These are phyloP conservation scores for Infundibulicybe gibba DNA, from an alignment of 768 basidiomycete genomes.

Conservation along the genomic window DNA sequence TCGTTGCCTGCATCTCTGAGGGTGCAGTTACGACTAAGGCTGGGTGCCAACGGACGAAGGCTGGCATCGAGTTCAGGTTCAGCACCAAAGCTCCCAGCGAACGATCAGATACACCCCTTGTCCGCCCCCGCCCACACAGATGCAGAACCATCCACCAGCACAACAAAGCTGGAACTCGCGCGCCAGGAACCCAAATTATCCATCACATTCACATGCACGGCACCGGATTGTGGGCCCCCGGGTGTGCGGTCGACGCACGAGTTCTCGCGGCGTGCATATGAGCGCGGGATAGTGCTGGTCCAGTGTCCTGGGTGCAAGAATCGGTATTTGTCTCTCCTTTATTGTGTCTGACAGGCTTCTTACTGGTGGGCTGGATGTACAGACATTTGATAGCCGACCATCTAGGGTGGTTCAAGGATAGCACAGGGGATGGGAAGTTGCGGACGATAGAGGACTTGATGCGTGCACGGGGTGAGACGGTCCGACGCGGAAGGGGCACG, in stretches of 20 bases:
- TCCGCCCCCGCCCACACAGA: background rate
- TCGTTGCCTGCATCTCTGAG: background rate
- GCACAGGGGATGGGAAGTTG: slow-evolving; percentile 65
- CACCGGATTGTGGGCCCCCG: slow-evolving; percentile 43
- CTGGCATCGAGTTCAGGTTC: background rate
- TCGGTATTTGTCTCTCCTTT: slow-evolving; percentile 41
- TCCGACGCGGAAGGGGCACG: slow-evolving; percentile 48
- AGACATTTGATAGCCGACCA: slow-evolving; percentile 90
- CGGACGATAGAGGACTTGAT: slow-evolving; percentile 84
- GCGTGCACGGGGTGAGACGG: slow-evolving; percentile 72
- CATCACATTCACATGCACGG: slow-evolving; percentile 87
- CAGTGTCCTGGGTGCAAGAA: slow-evolving; percentile 91
- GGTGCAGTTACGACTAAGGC: slow-evolving; percentile 4
- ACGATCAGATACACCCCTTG: slow-evolving; percentile 10
- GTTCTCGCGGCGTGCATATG: slow-evolving; percentile 83
- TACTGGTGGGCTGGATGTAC: slow-evolving; percentile 1
- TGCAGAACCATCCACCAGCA: slow-evolving; percentile 2
- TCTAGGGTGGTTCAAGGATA: slow-evolving; percentile 89
- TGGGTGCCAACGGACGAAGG: slow-evolving; percentile 6
- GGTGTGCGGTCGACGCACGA: slow-evolving; percentile 78
- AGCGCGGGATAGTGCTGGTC: slow-evolving; percentile 84
- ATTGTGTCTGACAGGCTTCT: background rate
- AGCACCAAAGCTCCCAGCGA: background rate
- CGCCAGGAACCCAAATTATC: slow-evolving; percentile 60
- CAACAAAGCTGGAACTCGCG: slow-evolving; percentile 19